Conservation (phyloP, 1,284 basidiomycete genomes). For the Mycena citricolor region DNA sequence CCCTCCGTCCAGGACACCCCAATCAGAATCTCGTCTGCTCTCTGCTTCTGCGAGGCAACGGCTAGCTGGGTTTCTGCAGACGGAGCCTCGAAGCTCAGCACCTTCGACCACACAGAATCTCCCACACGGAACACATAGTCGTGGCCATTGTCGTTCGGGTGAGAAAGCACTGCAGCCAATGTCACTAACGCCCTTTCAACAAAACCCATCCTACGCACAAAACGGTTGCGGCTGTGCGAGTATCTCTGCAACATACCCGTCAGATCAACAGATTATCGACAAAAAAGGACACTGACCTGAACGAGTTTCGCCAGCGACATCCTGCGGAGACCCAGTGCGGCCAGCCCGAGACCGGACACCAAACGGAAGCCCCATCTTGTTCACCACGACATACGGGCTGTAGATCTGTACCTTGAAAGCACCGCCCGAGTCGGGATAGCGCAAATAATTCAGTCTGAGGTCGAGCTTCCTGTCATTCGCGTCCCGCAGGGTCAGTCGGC, state of each 20-base stretch:
- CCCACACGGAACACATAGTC: conserved; percentile 84
- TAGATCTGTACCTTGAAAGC: conserved; percentile 98
- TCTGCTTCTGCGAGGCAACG: conserved; percentile 66
- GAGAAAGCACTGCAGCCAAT: conserved; percentile 78
- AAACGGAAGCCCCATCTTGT: conserved; percentile 92
- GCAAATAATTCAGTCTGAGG: conserved; percentile 87
- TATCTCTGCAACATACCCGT: conserved; percentile 42
- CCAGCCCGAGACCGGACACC: conserved; percentile 72
- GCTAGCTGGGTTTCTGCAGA: conserved; percentile 87
- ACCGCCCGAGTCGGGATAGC: conserved; percentile 91
- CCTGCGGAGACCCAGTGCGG: conserved; percentile 71
- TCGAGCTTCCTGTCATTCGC: conserved; percentile 77
- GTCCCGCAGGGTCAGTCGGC: conserved; percentile 74
- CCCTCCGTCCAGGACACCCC: conserved; percentile 95
- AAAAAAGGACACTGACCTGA: conserved; percentile 41
- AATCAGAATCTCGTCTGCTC: conserved; percentile 80
- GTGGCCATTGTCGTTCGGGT: conserved; percentile 79
- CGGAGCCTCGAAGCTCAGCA: conserved; percentile 89
- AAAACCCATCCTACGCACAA: conserved; percentile 49
- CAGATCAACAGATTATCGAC: conserved; percentile 13
- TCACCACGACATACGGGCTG: conserved; percentile 89
- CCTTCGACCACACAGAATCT: conserved; percentile 93
- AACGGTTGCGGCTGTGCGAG: conserved; percentile 68
- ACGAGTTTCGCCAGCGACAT: conserved; percentile 81
- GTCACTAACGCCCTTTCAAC: conserved; percentile 30